Conservation (phyloP, 2,329 filamentous ascomycete species). For the Pleoardoris graminearum region DNA sequence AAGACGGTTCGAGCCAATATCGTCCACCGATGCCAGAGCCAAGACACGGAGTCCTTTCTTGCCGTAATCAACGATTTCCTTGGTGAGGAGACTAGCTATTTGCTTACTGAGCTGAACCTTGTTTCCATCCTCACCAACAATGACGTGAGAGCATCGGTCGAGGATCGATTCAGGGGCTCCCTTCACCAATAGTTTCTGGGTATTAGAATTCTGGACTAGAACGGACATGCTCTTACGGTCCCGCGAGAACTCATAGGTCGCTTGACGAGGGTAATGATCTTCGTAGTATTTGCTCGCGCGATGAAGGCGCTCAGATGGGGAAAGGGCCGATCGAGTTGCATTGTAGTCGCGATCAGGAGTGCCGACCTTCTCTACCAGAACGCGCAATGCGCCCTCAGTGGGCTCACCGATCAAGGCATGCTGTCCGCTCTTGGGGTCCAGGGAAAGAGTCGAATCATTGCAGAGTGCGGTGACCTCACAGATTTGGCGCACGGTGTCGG, state of each 20-base stretch:
- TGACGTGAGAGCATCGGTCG: constrained; percentile 82
- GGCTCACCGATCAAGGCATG: constrained; percentile 90
- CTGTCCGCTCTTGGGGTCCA: constrained; percentile 72
- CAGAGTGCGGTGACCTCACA: constrained; percentile 72
- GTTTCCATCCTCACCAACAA: constrained; percentile 78
- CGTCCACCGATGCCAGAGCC: constrained; percentile 82
- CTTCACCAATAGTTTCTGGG: constrained; percentile 88
- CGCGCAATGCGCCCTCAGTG: constrained; percentile 89
- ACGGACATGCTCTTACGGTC: constrained; percentile 99
- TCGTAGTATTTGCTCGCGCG: constrained; percentile 85
- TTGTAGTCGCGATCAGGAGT: constrained; percentile 70
- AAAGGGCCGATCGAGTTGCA: constrained; percentile 52
- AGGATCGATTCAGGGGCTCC: constrained; percentile 94
- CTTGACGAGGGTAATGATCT: constrained; percentile 70
- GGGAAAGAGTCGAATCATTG: constrained; percentile 83
- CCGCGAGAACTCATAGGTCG: constrained; percentile 95
- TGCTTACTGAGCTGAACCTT: constrained; percentile 72
- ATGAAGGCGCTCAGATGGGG: constrained; percentile 68
- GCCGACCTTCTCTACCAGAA: constrained; percentile 91
- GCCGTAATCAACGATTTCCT: constrained; percentile 86
- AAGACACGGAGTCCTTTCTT: constrained; percentile 93
- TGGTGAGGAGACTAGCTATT: constrained; percentile 69
- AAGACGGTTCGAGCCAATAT: constrained; percentile 71
- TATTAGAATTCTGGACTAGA: constrained; percentile 69
- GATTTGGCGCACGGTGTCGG: constrained; percentile 79